These are phyloP conservation scores for Cyberlindnera mycetangii DNA, from an alignment of 805 yeast species.

Conservation along the genomic window DNA sequence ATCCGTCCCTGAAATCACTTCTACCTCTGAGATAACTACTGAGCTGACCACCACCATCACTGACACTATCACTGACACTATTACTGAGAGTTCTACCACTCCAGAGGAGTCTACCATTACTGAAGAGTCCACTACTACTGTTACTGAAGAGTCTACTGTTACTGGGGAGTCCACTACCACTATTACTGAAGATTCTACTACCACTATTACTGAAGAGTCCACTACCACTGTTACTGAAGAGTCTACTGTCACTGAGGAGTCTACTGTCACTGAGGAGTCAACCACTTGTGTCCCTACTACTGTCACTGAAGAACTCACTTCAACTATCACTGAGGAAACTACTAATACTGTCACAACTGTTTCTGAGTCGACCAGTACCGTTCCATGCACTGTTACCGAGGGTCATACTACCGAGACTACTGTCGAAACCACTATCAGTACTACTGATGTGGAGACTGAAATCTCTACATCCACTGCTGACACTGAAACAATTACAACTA, in stretches of 20 bases:
- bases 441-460: too few relatives aligned
- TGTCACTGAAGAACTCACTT: not conserved
- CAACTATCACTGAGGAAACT: not conserved
- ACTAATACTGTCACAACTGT: not conserved
- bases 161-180: not conserved
- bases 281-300: conserved; percentile 1
- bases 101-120: not conserved
- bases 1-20: too few relatives aligned
- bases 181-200: not conserved
- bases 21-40: too few relatives aligned
- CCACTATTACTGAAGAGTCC: not conserved
- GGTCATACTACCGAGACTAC: not conserved
- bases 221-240: not conserved
- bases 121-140: not conserved
- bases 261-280: not conserved
- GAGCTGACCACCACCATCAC: not conserved
- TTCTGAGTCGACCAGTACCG: not conserved
- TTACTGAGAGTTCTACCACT: not conserved
- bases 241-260: conserved; percentile 1
- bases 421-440: too few relatives aligned
- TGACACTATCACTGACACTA: not conserved
- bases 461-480: not conserved
- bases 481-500: not conserved
- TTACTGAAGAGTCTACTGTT: not conserved
- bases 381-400: not conserved